Base-by-base conservation (phyloP, 2,329 filamentous ascomycete genomes). In the Ophiognomonia clavigignenti-juglandacearum region DNA sequence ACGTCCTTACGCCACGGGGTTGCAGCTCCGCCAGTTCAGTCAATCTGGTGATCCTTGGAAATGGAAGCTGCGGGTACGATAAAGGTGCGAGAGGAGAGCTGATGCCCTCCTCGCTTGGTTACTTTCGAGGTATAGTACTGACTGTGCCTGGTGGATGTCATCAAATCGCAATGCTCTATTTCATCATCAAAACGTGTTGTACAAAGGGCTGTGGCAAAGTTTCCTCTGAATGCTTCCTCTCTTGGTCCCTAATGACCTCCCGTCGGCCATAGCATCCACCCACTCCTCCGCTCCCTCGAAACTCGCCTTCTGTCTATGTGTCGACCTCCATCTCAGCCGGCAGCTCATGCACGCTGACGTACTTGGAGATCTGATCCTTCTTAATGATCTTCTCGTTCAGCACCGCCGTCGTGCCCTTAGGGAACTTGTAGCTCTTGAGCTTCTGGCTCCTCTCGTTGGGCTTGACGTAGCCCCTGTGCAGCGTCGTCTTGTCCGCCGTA, bases 321-420 rank as follows among this genome's bases (percentile, higher is more conserved):
- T 86, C 82, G 38, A 86, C 72, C 58, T 86, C 82, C 83, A 86
- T 86, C 63, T 85, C 82, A 46, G 82, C 78, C 47, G 84, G 78
- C 60, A 96, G 69, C 65, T 97, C 91, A 60, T 95, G 84, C 50
- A 98, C 86, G 24, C 86, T 95, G 50, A 97, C 85, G 68, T 93
- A 97, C 67, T 95, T 92, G 66, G 86, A 86, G 61, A 98, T 86
- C 61, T 98, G 89, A 67, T 92, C 86, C 75, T 88, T 93, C 61
- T 80, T 90, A 66, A 97, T 95, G 57, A 97, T 79, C 78, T 95
- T 96, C 77, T 98, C 88, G 68, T 96, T 93, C 63, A 98, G 74
- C 55, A 93, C 88, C 9, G 91, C 92, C 9, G 95, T 98, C n/a
- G 93, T 97, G 47, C 93, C 93, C 64, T 83, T 82, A 57, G 77